Percentiles rank a stretch among this genome's conserved stretches.
These are phyloP conservation scores for Candida berthetii DNA, from an alignment of 805 yeast genomes.

Conservation along the genomic window DNA sequence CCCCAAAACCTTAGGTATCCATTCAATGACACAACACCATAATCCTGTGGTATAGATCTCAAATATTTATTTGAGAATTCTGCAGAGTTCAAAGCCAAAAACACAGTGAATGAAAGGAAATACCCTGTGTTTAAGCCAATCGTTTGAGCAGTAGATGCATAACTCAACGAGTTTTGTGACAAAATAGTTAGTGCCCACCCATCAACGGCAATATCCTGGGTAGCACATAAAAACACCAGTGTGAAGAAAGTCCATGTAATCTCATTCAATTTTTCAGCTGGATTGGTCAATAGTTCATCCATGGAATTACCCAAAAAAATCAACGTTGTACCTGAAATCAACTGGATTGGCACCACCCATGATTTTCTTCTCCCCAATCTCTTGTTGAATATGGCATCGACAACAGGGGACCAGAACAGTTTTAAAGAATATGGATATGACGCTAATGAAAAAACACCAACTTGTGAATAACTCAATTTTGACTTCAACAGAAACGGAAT, in stretches of 20 bases:
- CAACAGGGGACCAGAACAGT: constrained; percentile 92
- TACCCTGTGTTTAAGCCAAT: constrained; percentile 93
- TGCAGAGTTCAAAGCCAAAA: constrained; percentile 83
- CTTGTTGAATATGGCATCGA: constrained; percentile 73
- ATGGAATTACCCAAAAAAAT: constrained; percentile 56
- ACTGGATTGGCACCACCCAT: constrained; percentile 94
- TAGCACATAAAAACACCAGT: constrained; percentile 85
- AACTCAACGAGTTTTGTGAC: constrained; percentile 71
- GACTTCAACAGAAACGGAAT: constrained; percentile 86
- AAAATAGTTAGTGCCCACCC: constrained; percentile 96
- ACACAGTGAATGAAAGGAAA: constrained; percentile 85
- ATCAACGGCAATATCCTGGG: constrained; percentile 98
- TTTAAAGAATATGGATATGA: constrained; percentile 93
- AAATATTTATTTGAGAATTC: constrained; percentile 88
- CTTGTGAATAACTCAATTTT: constrained; percentile 77
- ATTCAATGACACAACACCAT: constrained; percentile 67
- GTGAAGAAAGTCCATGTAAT: constrained; percentile 71
- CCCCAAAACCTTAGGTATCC: constrained; percentile 80
- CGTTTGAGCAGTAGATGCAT: constrained; percentile 97
- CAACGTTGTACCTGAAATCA: constrained; percentile 66
- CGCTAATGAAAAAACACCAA: constrained; percentile 87
- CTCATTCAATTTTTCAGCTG: constrained; percentile 40
- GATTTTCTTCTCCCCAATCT: constrained; percentile 77
- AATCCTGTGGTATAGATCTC: constrained; percentile 49
- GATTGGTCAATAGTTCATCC: constrained; percentile 42